Base-by-base conservation (phyloP, 257 asterid genomes). In the Craterostigma plantagineum region DNA sequence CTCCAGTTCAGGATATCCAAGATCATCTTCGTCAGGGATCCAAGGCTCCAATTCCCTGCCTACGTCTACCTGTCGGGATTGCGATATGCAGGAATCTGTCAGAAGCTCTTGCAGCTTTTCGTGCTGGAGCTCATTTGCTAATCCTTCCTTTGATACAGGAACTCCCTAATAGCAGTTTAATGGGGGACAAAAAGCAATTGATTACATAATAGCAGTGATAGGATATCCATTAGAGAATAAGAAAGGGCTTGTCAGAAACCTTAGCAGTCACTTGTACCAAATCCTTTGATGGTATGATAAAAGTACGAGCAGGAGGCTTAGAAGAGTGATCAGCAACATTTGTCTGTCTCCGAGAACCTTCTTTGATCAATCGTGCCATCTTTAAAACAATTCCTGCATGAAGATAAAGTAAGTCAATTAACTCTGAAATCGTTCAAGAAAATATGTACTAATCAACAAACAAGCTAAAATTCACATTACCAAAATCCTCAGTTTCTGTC, bases 21-120 rank as follows among this genome's bases (percentile, higher is more conserved):
- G 91, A 60, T 72, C 91, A 56, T 48, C 65, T 43, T 73, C 92
- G 45, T 80, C 96, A 14, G 99, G 99, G 18, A 90, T 68, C 99
- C 99, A 90, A 50, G 68, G 91, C 63, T 58, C 87, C 79, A 90
- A 56, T 56, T 83, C 91, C 60, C 94, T 67, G 63, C 72, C 91
- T 52, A 46, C 18, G 7, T 80, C 91, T 50, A 59, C 67, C 63
- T 64, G 70, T 14, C 71, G 65, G 16, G 87, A 68, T 52, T 71
- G 99, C 51, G 99, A 90, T 65, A 90, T 79, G 64, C 45, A 60
- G 49, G 96, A 83, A 75, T 90, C 96, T 56, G 77, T 79, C 81
- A 90, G 54, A 52, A 90, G 63, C 60, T 90, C 99, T 60, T 56
- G 76, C 62, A 69, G 86, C 61, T 60, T 77, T 60, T 69, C 96